Percentiles rank a stretch among this genome's conserved stretches.
Evolutionary conservation across 2,329 filamentous ascomycete species (phyloP).

Genomic region (Botrytis cinerea): DNA sequence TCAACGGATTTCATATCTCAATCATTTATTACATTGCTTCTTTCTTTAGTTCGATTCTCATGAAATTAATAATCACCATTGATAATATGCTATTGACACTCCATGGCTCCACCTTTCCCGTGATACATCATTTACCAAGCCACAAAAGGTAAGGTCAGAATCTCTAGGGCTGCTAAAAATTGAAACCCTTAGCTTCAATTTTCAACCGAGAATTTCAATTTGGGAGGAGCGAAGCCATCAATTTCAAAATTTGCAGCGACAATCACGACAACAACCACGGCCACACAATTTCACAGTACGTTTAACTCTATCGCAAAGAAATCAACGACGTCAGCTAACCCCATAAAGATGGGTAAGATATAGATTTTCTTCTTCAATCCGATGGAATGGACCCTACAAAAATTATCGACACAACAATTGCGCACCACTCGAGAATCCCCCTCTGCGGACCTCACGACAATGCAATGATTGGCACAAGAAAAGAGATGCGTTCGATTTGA

Average conservation of each 20-base stretch:
- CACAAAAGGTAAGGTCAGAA: slow-evolving; percentile 13
- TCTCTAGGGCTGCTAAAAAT: slow-evolving; percentile 24
- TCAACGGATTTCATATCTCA: not conserved
- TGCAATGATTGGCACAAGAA: not conserved
- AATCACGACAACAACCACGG: slow-evolving; percentile 50
- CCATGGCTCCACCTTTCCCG: slow-evolving; percentile 4
- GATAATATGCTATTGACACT: slow-evolving; percentile 8
- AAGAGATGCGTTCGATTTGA: not conserved
- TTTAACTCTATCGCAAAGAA: slow-evolving; percentile 29
- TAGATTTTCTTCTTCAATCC: slow-evolving; percentile 32
- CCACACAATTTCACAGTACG: slow-evolving; percentile 51
- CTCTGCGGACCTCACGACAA: not conserved
- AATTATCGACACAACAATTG: slow-evolving; percentile 6
- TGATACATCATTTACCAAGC: not conserved
- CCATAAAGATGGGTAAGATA: slow-evolving; percentile 63
- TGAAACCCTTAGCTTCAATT: slow-evolving; percentile 26
- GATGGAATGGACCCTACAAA: slow-evolving; percentile 5
- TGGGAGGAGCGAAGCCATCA: slow-evolving; percentile 21
- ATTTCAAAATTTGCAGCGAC: slow-evolving; percentile 32
- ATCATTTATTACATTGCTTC: not conserved
- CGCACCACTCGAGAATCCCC: not conserved
- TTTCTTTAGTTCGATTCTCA: not conserved
- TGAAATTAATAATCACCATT: not conserved
- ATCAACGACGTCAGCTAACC: slow-evolving; percentile 40
- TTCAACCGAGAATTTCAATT: slow-evolving; percentile 24